These are phyloP conservation scores for Amniculicola lignicola DNA, from an alignment of 495 filamentous ascomycete species.

Conservation along the genomic window DNA sequence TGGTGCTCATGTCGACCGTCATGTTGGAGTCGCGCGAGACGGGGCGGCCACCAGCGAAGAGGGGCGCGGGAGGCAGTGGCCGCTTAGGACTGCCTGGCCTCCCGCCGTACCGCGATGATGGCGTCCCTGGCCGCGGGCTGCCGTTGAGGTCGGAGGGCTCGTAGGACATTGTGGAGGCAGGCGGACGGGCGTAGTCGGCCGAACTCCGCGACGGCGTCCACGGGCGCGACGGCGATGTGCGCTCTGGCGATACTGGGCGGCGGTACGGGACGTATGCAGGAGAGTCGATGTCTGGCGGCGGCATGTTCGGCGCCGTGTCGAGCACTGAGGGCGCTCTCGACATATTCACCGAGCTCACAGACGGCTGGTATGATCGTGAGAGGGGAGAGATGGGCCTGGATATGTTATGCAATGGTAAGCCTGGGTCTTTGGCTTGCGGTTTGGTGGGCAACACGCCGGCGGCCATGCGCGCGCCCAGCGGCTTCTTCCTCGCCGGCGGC, in stretches of 20 bases:
- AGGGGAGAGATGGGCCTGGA: constrained; percentile 39
- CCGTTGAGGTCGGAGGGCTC: constrained; percentile 88
- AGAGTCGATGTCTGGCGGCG: constrained; percentile 52
- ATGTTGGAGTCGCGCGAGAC: constrained; percentile 48
- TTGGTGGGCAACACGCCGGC: constrained; percentile 15
- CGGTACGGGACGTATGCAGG: constrained; percentile 46
- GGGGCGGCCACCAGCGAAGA: constrained; percentile 61
- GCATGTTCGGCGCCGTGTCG: constrained; percentile 53
- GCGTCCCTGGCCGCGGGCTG: constrained; percentile 83
- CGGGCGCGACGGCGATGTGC: constrained; percentile 58
- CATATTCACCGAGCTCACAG: constrained; percentile 35
- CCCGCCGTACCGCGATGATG: constrained; percentile 73
- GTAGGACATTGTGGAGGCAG: constrained; percentile 65
- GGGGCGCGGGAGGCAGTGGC: constrained; percentile 86
- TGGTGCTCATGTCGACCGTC: constrained; percentile 49
- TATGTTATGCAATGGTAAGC: constrained; percentile 33
- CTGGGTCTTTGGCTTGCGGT: constrained; percentile 13
- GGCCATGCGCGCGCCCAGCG: constrained; percentile 35
- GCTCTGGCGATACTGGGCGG: constrained; percentile 42
- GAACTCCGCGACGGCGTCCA: constrained; percentile 69
- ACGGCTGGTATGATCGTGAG: constrained; percentile 44
- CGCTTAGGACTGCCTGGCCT: constrained; percentile 71
- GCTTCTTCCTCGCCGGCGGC: constrained; percentile 21
- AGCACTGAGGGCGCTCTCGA: constrained; percentile 57
- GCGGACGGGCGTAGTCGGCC: constrained; percentile 65